These are phyloP conservation scores for Aquanectria penicillioides DNA, from an alignment of 2,329 filamentous ascomycete genomes.

Conservation along the genomic window DNA sequence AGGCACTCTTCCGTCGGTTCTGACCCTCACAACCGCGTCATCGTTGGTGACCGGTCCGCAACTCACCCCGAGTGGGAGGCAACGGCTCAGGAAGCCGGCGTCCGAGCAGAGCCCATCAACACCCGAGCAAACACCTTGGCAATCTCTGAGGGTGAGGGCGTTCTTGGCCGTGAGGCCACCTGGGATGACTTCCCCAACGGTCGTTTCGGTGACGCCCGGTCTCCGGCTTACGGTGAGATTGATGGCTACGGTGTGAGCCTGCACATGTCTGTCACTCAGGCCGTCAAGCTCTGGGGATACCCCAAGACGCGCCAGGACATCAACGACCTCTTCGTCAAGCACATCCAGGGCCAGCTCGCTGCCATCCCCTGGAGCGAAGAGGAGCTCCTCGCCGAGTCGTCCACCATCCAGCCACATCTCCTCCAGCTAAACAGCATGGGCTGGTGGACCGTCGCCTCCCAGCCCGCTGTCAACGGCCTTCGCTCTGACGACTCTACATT, in stretches of 20 bases:
- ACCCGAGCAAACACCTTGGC: constrained; percentile 86
- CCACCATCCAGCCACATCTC: constrained; percentile 80
- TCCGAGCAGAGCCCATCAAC: constrained; percentile 79
- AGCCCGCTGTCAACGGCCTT: constrained; percentile 91
- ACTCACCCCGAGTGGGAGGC: constrained; percentile 75
- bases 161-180: constrained; percentile 90
- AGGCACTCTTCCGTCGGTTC: constrained; percentile 84
- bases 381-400: constrained; percentile 83
- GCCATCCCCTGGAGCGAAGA: constrained; percentile 96
- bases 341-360: constrained; percentile 80
- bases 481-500: constrained; percentile 81
- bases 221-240: constrained; percentile 94
- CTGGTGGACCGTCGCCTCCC: constrained; percentile 97
- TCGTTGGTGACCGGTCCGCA: constrained; percentile 73
- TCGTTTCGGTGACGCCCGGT: constrained; percentile 91
- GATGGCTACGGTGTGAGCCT: constrained; percentile 98
- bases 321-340: constrained; percentile 80
- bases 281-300: constrained; percentile 85
- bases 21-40: constrained; percentile 86
- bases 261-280: constrained; percentile 87
- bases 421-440: constrained; percentile 80
- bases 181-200: constrained; percentile 99
- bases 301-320: constrained; percentile 79
- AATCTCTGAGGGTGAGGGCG: constrained; percentile 92
- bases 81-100: constrained; percentile 78